Evolutionary conservation across 2,329 filamentous ascomycete genomes (phyloP).

Genomic region (Alternaria postmessia): DNA sequence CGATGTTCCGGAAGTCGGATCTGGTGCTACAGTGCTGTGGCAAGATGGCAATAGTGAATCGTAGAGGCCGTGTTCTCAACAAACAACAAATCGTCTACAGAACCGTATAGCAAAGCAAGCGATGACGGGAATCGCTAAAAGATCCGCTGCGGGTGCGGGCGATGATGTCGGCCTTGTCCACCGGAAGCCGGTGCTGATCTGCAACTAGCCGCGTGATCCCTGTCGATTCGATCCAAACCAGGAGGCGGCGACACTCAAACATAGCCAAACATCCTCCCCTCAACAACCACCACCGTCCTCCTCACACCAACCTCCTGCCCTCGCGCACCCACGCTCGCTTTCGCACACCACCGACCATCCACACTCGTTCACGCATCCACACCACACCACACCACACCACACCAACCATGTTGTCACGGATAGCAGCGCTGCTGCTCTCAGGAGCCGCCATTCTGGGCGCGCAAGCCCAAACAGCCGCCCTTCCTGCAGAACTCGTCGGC

Average conservation of each 20-base stretch:
- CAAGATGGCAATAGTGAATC: background rate
- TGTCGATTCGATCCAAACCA: constrained; percentile 26
- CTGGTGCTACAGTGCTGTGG: background rate
- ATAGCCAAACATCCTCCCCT: constrained; percentile 15
- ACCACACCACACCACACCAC: background rate
- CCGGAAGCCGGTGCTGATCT: constrained; percentile 37
- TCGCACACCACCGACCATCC: constrained; percentile 12
- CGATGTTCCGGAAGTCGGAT: background rate
- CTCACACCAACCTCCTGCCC: constrained; percentile 8
- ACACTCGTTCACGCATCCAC: constrained; percentile 19
- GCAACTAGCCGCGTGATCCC: constrained; percentile 37
- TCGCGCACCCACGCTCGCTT: constrained; percentile 22
- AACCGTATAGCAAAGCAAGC: background rate
- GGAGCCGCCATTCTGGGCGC: constrained; percentile 48
- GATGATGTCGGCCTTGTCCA: constrained; percentile 21
- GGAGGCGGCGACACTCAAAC: constrained; percentile 24
- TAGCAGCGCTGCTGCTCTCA: constrained; percentile 43
- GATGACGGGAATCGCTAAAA: constrained; percentile 9
- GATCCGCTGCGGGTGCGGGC: constrained; percentile 22
- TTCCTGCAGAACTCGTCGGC: constrained; percentile 62
- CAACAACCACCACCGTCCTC: constrained; percentile 15
- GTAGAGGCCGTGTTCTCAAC: no score
- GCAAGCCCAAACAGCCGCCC: constrained; percentile 42
- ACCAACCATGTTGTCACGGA: constrained; percentile 34
- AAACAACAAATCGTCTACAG: background rate